A percentile compares a stretch with the other conserved stretches of the same genome.
These are phyloP conservation scores for Eimeria falciformis DNA, from an alignment of 169 alveolate genomes.

Conservation along the genomic window DNA sequence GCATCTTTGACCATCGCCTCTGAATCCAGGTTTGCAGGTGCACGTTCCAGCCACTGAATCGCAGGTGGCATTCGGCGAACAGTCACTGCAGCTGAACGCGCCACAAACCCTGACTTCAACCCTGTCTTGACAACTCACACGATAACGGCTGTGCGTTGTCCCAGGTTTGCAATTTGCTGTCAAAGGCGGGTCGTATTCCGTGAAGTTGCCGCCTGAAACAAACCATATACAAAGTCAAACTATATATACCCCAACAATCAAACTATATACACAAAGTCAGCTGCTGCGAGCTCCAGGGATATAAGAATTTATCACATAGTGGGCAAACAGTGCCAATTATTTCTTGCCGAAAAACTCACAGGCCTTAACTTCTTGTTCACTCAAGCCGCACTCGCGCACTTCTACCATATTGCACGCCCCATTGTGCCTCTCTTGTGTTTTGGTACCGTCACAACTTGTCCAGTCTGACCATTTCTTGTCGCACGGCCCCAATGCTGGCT, in stretches of 20 bases:
- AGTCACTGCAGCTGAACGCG: constrained; percentile 39
- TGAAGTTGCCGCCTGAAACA: constrained; percentile 67
- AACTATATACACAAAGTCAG: neutral
- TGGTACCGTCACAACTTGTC: constrained; percentile 33
- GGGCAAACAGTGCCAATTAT: too few relatives aligned
- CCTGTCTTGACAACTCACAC: constrained; percentile 20
- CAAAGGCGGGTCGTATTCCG: constrained; percentile 49
- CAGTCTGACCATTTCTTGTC: constrained; percentile 38
- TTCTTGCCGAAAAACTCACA: constrained; percentile 28
- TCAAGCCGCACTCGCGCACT: constrained; percentile 61
- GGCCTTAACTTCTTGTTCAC: neutral
- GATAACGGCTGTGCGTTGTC: constrained; percentile 15
- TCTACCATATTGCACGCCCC: constrained; percentile 24
- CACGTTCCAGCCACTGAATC: constrained; percentile 11
- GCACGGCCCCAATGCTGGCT: neutral
- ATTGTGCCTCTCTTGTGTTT: constrained; percentile 56
- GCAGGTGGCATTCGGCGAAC: constrained; percentile 67
- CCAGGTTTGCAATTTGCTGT: constrained; percentile 18
- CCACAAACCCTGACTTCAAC: constrained; percentile 69
- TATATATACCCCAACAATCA: neutral
- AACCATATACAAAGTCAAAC: neutral
- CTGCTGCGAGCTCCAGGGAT: neutral
- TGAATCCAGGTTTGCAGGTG: constrained; percentile 66
- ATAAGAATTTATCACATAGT: neutral
- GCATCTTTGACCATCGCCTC: constrained; percentile 73